Base-by-base conservation (phyloP, 2,329 filamentous ascomycete genomes). In the Arthrobotrys sphaeroides region DNA sequence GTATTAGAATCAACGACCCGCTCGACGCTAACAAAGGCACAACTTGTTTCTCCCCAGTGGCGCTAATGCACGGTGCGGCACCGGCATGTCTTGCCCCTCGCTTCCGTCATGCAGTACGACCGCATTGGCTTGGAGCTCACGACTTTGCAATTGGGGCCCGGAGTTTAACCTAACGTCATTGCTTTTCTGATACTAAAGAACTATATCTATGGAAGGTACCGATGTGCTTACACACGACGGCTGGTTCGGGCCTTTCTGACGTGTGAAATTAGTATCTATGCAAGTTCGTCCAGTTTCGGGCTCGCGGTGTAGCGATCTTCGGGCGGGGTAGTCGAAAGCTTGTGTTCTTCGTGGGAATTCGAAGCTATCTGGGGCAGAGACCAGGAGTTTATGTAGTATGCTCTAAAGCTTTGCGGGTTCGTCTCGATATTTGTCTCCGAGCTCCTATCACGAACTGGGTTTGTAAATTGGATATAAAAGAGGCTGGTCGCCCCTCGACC, bases 41-140 rank as follows among this genome's bases (percentile, higher is more conserved):
- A 6, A 5, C 13, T 51, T 18, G 3, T 28, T 55, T 12, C 16
- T 31, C 24, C 28, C 38, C 51, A 18, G 43, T 24, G 24, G 42
- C 59, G 66, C 66, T 70, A 70, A 70, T 70, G 66, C 66, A 70
- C 10, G 45, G 66, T 47, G 45, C 57, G 66, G 45, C 55, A 26
- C 43, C 59, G 47, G 57, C 42, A 64, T 38, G 59, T 65, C 36
- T 59, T 40, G 55, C 51, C 53, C 43, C 31, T 64, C 26, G 42
- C 33, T 45, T 62, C 57, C 16, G 33, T n/a, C 24, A 62, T 65
- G 61, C 36, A n/a, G 55, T 42, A 31, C 55, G 5, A 60, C 55
- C 5, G 10, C n/a, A n/a, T n/a, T 38, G 31, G 31, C 31, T 18
- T 16, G n/a, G 47, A 53, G 51, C 31, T 55, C 51, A n/a, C 18